phyloP scores from a whole-genome alignment of 208 protist species.

The Leishmania martiniquensis region DNA sequence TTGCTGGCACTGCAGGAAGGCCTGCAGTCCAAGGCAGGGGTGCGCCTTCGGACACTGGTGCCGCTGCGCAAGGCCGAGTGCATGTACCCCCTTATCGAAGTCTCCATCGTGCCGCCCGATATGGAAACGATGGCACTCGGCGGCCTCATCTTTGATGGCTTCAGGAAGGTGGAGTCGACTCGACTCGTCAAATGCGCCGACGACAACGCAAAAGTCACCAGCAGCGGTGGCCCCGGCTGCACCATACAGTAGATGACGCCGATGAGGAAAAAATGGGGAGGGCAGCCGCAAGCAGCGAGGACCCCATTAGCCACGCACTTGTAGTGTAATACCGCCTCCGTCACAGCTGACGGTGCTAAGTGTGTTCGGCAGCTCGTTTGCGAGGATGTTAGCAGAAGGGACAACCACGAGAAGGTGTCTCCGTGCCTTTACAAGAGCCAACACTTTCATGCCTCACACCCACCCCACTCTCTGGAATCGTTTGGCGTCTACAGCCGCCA shows the following conservation, averaged over 20 bases:
- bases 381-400: not conserved
- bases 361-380: not conserved
- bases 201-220: constrained; percentile 23
- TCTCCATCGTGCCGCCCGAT: constrained; percentile 63
- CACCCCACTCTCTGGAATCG: not conserved
- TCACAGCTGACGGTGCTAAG: not conserved
- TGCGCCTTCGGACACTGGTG: constrained; percentile 51
- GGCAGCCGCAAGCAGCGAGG: not conserved
- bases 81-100: constrained; percentile 80
- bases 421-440: not conserved
- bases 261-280: too few species aligned
- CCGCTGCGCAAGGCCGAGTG: constrained; percentile 77
- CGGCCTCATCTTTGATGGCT: constrained; percentile 73
- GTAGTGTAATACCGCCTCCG: not conserved
- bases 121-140: constrained; percentile 77
- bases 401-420: not conserved
- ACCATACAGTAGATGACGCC: constrained; percentile 8
- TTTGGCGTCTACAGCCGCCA: not conserved
- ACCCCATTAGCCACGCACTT: not conserved
- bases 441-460: not conserved
- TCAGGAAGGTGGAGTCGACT: constrained; percentile 41
- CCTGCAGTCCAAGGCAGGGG: constrained; percentile 52
- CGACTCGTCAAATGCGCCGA: constrained; percentile 6
- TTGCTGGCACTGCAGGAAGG: constrained; percentile 40
- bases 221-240: constrained; percentile 9